A percentile compares a stretch with the other conserved stretches of the same genome.
These are phyloP conservation scores for Fomitiporia mediterranea DNA, from an alignment of 1,284 basidiomycete genomes.

Conservation along the genomic window DNA sequence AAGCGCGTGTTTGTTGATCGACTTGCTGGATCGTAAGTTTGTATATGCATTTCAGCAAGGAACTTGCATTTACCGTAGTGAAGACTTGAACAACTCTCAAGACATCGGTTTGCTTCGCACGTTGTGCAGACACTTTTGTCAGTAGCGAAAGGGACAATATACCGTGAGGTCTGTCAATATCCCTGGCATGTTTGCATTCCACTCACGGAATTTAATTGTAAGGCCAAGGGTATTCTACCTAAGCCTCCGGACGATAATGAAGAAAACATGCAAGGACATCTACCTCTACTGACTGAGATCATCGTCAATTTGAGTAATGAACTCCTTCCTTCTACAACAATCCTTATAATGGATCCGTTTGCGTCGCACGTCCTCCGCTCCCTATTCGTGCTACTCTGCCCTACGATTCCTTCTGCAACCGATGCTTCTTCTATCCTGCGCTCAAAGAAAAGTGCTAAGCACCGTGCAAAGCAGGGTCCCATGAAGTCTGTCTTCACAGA, in stretches of 20 bases:
- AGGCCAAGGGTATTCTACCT: slow-evolving; percentile 65
- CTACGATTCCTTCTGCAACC: slow-evolving; percentile 39
- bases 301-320: slow-evolving; percentile 70
- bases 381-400: slow-evolving; percentile 70
- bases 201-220: neutral
- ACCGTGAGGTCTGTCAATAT: slow-evolving; percentile 64
- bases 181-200: neutral
- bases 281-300: slow-evolving; percentile 70
- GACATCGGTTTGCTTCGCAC: slow-evolving; percentile 88
- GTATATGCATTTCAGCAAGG: neutral
- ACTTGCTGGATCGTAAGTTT: slow-evolving; percentile 77
- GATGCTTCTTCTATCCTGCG: slow-evolving; percentile 40
- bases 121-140: slow-evolving; percentile 85
- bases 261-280: slow-evolving; percentile 52
- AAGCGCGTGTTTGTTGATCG: slow-evolving; percentile 83
- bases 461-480: slow-evolving; percentile 69
- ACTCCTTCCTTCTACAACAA: slow-evolving; percentile 56
- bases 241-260: slow-evolving; percentile 37
- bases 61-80: slow-evolving; percentile 9
- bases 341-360: slow-evolving; percentile 76
- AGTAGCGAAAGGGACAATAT: slow-evolving; percentile 68
- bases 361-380: slow-evolving; percentile 85
- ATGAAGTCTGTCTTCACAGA: slow-evolving; percentile 67
- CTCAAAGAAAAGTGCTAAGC: slow-evolving; percentile 73
- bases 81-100: slow-evolving; percentile 65